Evolutionary conservation across 2,329 filamentous ascomycete genomes (phyloP), one percentile per base, ranked within the genome.

Genomic region (Mollisia scopiformis): DNA sequence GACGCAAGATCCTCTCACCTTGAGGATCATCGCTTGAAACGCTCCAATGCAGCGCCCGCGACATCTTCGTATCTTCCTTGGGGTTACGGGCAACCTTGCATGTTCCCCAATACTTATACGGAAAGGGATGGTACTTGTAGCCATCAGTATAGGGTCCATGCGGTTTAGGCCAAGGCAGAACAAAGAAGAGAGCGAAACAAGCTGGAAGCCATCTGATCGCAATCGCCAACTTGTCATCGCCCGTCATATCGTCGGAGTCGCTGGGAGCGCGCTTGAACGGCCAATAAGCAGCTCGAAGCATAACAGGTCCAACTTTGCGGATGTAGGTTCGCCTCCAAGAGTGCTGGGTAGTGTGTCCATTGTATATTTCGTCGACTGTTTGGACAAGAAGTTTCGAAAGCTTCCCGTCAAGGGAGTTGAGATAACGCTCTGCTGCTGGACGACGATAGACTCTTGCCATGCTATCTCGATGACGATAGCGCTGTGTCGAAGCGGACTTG

Each of bases 261-360:
- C 14, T 55, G 2, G 53, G 53, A 1, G 23, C 37, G 21, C 37
- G 35, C 19, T 55, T 55, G 53, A 43, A 55, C 3, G 53, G 53
- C 53, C 53, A 55, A 19, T 55, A 55, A 3, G 53, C 53, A 19
- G 53, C 53, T 10, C 53, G 35, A 6, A 55, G 53, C 33, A 55
- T 41, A n/a, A 55, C 13, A 3, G 53, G 53, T 28, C 53, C 53
- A 33, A 55, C 21, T n/a, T 55, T 55, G 2, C 53, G 53, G 10
- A 55, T 55, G 39, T 55, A 55, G 19, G 53, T 55, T 33, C 53
- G 35, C 23, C 53, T 39, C 53, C 53, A 55, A 8, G 53, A 19
- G 33, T 55, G 53, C 23, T 47, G 33, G 37, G 16, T 46, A 31
- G 53, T 19, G 16, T 27, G 28, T 31, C 28, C 35, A n/a, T 31